A percentile compares a stretch with the other conserved stretches of the same genome.
Evolutionary conservation across 305 asterid species (phyloP).

Genomic region (Fraxinus dipetala): DNA sequence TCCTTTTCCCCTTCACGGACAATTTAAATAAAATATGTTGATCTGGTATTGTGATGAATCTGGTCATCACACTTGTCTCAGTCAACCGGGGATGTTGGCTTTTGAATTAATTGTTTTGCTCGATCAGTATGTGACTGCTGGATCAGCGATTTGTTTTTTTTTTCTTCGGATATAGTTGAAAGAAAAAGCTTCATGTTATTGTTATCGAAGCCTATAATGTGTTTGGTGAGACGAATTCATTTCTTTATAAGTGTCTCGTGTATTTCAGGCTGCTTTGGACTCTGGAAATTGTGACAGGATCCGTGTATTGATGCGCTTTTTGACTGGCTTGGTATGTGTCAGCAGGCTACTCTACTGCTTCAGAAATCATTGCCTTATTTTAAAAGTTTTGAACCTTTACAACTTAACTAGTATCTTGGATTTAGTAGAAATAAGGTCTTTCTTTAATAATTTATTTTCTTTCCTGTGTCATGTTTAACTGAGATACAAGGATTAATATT

Average conservation of each 20-base stretch:
- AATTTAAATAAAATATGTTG: background rate
- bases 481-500: slow-evolving; percentile 6
- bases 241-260: background rate
- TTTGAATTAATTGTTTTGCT: background rate
- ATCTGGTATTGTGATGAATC: background rate
- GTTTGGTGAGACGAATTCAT: slow-evolving; percentile 1
- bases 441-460: background rate
- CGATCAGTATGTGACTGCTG: background rate
- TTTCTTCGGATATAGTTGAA: background rate
- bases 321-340: slow-evolving; percentile 77
- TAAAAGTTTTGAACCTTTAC: background rate
- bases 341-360: slow-evolving; percentile 11
- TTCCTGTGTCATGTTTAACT: background rate
- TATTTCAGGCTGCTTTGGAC: slow-evolving; percentile 63
- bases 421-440: slow-evolving; percentile 11
- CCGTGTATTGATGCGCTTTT: slow-evolving; percentile 81
- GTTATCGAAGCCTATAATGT: background rate
- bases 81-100: background rate
- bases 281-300: slow-evolving; percentile 65
- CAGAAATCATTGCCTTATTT: background rate
- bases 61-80: background rate
- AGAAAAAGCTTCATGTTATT: background rate
- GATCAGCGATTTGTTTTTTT: background rate
- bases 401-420: background rate
- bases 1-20: background rate